Evolutionary conservation across 2,329 filamentous ascomycete genomes (phyloP), one percentile per base, ranked within the genome.

Genomic region (Beauveria sp.): DNA sequence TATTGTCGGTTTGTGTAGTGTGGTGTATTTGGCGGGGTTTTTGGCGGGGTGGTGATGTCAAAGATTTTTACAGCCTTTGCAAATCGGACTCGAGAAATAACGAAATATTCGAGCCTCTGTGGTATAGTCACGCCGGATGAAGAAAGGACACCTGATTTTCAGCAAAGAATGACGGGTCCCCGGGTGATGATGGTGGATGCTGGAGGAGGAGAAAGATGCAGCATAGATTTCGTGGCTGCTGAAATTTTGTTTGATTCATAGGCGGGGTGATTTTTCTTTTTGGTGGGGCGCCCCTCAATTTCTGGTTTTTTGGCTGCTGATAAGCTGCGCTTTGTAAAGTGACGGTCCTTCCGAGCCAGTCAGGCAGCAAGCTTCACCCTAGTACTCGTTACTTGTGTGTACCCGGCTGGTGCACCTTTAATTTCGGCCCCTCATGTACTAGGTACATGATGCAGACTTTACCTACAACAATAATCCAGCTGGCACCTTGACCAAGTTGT

Each of bases 261-360:
- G 72, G 73, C 72, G 73, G 73, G 73, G 73, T 75, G 72, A 70
- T 73, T 71, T 74, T 73, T 73, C 68, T 68, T 69, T 61, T 62
- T 62, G 68, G 73, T 74, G 73, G 73, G 73, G 72, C 71, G 66
- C 62, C 62, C 68, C 56, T 58, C 68, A 72, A 72, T 69, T 70
- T 73, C 8, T 52, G 47, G 55, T 40, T 41, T 24, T 46, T 30
- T 54, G 41, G 20, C 50, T 47, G 50, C 41, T 54, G 58, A 60
- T 60, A 60, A 60, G 58, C 58, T 16, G 50, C 41, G n/a, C 22
- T 18, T 18, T 51, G 18, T 4, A 22, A 28, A 10, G 6, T 55
- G 41, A 52, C 43, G 58, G 58, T 60, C 28, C 58, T 22, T 60
- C 58, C 50, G 58, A 60, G 58, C 50, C 58, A 55, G 58, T 59